phyloP scores from a whole-genome alignment of 75 land plant species.

The Azolla pinnata region DNA sequence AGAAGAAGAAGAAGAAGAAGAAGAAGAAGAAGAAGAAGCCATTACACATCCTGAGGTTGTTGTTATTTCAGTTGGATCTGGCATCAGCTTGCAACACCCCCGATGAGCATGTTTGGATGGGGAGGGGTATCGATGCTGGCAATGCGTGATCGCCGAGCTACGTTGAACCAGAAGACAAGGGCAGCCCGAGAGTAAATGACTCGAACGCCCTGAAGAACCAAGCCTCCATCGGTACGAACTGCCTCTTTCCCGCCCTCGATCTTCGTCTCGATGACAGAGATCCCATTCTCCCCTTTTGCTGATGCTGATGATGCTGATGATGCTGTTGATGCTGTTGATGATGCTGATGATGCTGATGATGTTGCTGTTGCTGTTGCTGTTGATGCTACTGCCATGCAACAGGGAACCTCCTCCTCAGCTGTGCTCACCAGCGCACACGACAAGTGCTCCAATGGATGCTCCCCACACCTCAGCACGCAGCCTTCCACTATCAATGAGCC shows the following conservation, averaged over 20 bases:
- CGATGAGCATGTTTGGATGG: no score
- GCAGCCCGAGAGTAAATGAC: constrained; percentile 71
- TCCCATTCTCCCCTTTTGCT: constrained; percentile 32
- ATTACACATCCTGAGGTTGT: no score
- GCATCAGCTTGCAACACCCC: no score
- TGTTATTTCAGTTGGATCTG: no score
- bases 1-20: no score
- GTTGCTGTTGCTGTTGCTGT: constrained; percentile 8
- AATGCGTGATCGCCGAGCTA: no score
- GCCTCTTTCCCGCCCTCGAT: constrained; percentile 93
- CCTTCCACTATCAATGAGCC: constrained; percentile 74
- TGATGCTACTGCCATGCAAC: constrained; percentile 18
- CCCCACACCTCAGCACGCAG: constrained; percentile 77
- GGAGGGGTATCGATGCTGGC: no score
- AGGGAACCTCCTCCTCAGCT: no score
- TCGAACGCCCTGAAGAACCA: constrained; percentile 73
- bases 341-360: no score
- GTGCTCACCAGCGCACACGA: constrained; percentile 82
- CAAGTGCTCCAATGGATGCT: constrained; percentile 78
- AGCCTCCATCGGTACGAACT: constrained; percentile 55
- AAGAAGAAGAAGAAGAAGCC: no score
- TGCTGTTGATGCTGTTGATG: no score
- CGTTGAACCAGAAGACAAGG: constrained; percentile 88
- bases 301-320: no score
- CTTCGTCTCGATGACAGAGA: constrained; percentile 64